These are phyloP conservation scores for Phanerodontia chrysosporium DNA, from an alignment of 768 basidiomycete species.

Conservation along the genomic window DNA sequence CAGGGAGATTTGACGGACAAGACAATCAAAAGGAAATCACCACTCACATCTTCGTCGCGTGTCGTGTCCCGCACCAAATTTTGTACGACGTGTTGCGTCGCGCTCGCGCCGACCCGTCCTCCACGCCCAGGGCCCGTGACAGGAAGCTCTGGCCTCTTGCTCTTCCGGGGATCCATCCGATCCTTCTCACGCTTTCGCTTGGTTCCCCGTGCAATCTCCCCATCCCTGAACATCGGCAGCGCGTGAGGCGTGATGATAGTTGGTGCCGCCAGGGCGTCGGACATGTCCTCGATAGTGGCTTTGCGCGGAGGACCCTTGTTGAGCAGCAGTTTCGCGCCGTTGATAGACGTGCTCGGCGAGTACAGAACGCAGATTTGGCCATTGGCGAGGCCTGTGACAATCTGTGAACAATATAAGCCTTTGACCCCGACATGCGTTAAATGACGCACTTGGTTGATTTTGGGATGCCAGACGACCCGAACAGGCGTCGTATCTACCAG, in stretches of 20 bases:
- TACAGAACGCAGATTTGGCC: conserved; percentile 89
- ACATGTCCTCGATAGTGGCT: conserved; percentile 83
- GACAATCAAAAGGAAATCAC: conserved; percentile 14
- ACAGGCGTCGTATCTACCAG: conserved; percentile 79
- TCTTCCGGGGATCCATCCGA: conserved; percentile 85
- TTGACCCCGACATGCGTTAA: not conserved
- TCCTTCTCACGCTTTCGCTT: conserved; percentile 92
- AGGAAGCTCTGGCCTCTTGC: conserved; percentile 86
- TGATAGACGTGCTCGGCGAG: conserved; percentile 83
- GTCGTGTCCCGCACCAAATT: conserved; percentile 89
- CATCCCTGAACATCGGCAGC: conserved; percentile 88
- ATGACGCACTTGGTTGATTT: conserved; percentile 87
- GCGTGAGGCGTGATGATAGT: conserved; percentile 92
- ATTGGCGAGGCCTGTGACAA: conserved; percentile 82
- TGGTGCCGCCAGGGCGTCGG: conserved; percentile 78
- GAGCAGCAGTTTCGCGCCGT: conserved; percentile 87
- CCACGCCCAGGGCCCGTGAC: conserved; percentile 91
- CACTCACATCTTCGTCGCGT: conserved; percentile 91
- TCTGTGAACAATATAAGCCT: conserved; percentile 39
- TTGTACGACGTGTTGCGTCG: conserved; percentile 95
- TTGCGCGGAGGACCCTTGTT: conserved; percentile 84
- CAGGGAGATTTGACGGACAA: conserved; percentile 3
- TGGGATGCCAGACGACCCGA: conserved; percentile 90
- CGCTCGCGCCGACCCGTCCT: conserved; percentile 93
- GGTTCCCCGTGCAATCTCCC: conserved; percentile 60